phyloP scores from a whole-genome alignment of 2,329 filamentous ascomycete species.

The Claviceps digitariae region DNA sequence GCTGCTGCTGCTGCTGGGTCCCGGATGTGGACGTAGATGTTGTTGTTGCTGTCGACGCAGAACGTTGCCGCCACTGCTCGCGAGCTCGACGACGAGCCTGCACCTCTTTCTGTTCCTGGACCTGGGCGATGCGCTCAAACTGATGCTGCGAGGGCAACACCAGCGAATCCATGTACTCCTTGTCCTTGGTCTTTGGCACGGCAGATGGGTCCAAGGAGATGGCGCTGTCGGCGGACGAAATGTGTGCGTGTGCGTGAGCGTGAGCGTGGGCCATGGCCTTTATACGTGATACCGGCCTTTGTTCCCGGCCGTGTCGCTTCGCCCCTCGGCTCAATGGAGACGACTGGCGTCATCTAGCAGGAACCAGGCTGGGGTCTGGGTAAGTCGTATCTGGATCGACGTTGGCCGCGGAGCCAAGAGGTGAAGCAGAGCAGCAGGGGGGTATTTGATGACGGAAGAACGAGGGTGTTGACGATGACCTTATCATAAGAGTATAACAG shows the following conservation, averaged over 20 bases:
- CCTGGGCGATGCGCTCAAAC: slow-evolving; percentile 32
- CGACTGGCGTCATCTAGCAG: too few relatives aligned
- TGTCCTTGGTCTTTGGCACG: slow-evolving; percentile 20
- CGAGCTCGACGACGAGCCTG: slow-evolving; percentile 28
- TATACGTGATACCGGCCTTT: too few relatives aligned
- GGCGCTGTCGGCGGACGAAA: slow-evolving; percentile 5
- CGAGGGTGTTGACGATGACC: too few relatives aligned
- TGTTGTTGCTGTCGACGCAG: slow-evolving; percentile 14
- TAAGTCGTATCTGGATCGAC: too few relatives aligned
- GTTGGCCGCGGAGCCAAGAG: too few relatives aligned
- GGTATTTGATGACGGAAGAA: too few relatives aligned
- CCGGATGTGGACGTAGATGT: neutral
- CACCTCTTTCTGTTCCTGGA: slow-evolving; percentile 34
- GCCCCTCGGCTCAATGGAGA: too few relatives aligned
- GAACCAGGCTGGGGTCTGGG: too few relatives aligned
- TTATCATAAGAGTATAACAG: too few relatives aligned
- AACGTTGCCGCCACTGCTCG: slow-evolving; percentile 18
- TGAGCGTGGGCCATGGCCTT: too few relatives aligned
- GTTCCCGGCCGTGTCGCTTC: too few relatives aligned
- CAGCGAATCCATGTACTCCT: slow-evolving; percentile 37
- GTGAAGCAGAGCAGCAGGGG: too few relatives aligned
- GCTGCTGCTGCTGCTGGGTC: neutral
- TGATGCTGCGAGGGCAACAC: slow-evolving; percentile 31
- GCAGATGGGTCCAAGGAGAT: slow-evolving; percentile 5
- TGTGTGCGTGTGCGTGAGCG: neutral